Evolutionary conservation across 2,329 filamentous ascomycete genomes (phyloP), one percentile per base, ranked within the genome.

Genomic region (Ambrosiella xylebori): DNA sequence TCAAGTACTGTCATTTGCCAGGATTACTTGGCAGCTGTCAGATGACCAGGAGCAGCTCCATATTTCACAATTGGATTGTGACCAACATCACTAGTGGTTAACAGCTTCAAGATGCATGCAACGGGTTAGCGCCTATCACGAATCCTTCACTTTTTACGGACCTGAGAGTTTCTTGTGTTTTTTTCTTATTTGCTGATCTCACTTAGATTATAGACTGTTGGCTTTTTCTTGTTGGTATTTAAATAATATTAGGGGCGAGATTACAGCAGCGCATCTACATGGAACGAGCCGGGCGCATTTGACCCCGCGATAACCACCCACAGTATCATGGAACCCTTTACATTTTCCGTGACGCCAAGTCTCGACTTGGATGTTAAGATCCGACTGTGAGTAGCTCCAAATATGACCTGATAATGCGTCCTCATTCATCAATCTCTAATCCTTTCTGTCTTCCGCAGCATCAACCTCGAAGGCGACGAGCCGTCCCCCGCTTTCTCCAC

Each of bases 331-430:
- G 93, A 98, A 72, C 85, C 90, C 56, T 96, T 95, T 71, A 95
- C 90, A 37, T 97, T 97, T 74, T 90, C 88, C 64, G 88, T 84
- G 66, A 95, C 93, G 61, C 85, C 88, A 63, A 82, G 87, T 69
- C 77, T 97, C 64, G 78, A 88, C 64, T 80, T 90, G 63, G 81
- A 86, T 17, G 76, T 85, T 64, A 81, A 75, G 71, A 74, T 85
- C 65, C 79, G 80, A 69, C 82, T 85, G 80, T 82, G 66, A 63
- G 75, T 64, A 40, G 27, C 27, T 4, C 27, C 27, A 3, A 39
- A 38, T 27, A n/a, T 27, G 3, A 52, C 13, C 8, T 44, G 36
- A 17, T 12, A 17, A 45, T 19, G 7, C 49, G 17, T 3, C 49
- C 12, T 39, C 12, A 47, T 15, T 11, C 6, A 13, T 49, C 9